Evolutionary conservation across 2,329 filamentous ascomycete species (phyloP).

Genomic region (Macrophomina tecta): DNA sequence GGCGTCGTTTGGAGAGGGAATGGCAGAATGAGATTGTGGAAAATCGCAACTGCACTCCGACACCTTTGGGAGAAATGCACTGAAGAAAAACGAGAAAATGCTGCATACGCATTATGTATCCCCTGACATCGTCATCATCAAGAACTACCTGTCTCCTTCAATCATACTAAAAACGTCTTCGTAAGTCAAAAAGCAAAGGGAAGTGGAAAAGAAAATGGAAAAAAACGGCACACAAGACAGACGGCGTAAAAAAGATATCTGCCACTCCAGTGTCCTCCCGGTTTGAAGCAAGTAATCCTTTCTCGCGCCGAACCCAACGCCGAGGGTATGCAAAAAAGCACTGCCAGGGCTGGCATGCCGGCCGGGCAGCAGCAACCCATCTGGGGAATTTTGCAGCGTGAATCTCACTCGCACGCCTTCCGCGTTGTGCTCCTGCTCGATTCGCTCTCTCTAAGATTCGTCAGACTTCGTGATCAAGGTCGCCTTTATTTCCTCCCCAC

Average conservation of each 20-base stretch:
- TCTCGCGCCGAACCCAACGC: slow-evolving; percentile 28
- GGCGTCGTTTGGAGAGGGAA: too few relatives aligned
- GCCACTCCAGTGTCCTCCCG: slow-evolving; percentile 22
- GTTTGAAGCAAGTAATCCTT: slow-evolving; percentile 20
- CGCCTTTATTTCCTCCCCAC: slow-evolving; percentile 23
- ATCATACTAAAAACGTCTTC: slow-evolving; percentile 19
- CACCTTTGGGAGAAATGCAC: too few relatives aligned
- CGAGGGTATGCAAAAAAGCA: slow-evolving; percentile 29
- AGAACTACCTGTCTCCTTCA: slow-evolving; percentile 10
- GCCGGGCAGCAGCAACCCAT: slow-evolving; percentile 1
- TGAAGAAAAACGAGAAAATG: neutral
- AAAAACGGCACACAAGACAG: slow-evolving; percentile 23
- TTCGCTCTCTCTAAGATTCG: slow-evolving; percentile 3
- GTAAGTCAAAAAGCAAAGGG: slow-evolving; percentile 15
- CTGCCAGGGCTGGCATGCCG: slow-evolving; percentile 5
- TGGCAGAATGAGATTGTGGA: too few relatives aligned
- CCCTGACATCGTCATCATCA: slow-evolving; percentile 19
- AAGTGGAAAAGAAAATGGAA: neutral
- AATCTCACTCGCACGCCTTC: slow-evolving; percentile 19
- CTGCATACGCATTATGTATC: slow-evolving; percentile 23
- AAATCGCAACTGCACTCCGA: too few relatives aligned
- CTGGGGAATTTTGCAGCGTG: slow-evolving; percentile 10
- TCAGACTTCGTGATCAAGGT: slow-evolving; percentile 24
- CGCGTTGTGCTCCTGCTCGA: slow-evolving; percentile 10
- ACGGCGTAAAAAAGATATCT: slow-evolving; percentile 17